A percentile compares a stretch with the other conserved stretches of the same genome.
phyloP scores from a whole-genome alignment of 208 protist species.

The Wallacemonas sp. region DNA sequence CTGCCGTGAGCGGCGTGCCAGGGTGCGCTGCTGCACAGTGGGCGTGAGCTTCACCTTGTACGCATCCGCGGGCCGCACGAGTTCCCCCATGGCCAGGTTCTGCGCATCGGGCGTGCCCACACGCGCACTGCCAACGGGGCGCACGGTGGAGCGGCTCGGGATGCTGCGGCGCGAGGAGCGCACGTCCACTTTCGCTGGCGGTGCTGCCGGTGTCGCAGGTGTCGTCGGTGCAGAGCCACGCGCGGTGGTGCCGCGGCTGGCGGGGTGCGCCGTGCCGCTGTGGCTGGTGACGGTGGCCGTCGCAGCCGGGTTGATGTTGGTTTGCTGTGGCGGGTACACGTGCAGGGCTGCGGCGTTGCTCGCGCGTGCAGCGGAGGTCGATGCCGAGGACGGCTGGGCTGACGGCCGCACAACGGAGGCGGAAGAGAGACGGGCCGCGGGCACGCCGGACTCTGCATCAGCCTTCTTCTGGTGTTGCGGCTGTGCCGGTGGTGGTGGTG shows the following conservation, averaged over 20 bases:
- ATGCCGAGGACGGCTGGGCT: too few relatives aligned
- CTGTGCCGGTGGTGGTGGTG: background rate
- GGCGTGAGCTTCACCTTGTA: slow-evolving; percentile 43
- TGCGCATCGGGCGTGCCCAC: slow-evolving; percentile 1
- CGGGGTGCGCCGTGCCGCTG: too few relatives aligned
- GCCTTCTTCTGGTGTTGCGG: background rate
- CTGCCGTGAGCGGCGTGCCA: slow-evolving; percentile 36
- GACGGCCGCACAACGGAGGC: slow-evolving; percentile 8
- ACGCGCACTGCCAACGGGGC: slow-evolving; percentile 3
- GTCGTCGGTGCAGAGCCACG: too few relatives aligned
- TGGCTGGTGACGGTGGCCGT: background rate
- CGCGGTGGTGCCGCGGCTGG: background rate
- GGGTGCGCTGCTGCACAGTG: slow-evolving; percentile 21
- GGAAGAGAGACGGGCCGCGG: background rate
- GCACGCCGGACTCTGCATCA: too few relatives aligned
- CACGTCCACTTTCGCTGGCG: background rate
- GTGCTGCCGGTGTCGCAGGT: too few relatives aligned
- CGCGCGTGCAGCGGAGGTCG: too few relatives aligned
- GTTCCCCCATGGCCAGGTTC: slow-evolving; percentile 33
- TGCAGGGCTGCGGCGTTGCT: background rate
- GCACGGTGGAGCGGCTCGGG: slow-evolving; percentile 6
- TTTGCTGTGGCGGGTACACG: slow-evolving; percentile 5
- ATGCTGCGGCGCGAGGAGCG: slow-evolving; percentile 3
- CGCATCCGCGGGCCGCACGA: slow-evolving; percentile 36
- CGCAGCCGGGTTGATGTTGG: too few relatives aligned